Evolutionary conservation across 2,329 filamentous ascomycete species (phyloP).

Genomic region (Fusarium albosuccineum): DNA sequence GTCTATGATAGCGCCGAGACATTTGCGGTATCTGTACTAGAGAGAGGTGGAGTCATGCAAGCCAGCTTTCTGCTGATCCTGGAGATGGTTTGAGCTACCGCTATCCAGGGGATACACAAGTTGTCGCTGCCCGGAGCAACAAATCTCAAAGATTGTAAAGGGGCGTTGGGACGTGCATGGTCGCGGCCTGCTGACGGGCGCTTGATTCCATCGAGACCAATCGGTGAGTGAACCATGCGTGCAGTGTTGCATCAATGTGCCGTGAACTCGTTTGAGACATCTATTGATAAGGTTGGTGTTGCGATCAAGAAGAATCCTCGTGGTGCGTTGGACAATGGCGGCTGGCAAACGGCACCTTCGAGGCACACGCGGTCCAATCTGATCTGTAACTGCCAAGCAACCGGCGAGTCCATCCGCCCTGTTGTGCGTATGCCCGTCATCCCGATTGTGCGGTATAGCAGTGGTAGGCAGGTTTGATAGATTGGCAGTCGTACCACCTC

Average conservation of each 20-base stretch:
- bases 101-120: too few relatives aligned
- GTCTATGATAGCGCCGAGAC: too few relatives aligned
- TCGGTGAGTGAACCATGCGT: background rate
- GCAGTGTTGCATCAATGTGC: background rate
- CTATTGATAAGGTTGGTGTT: background rate
- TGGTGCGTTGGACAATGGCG: background rate
- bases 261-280: background rate
- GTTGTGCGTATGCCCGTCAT: background rate
- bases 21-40: too few relatives aligned
- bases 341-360: background rate
- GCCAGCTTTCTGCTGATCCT: too few relatives aligned
- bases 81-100: too few relatives aligned
- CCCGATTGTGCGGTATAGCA: background rate
- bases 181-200: too few relatives aligned
- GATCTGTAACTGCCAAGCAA: background rate
- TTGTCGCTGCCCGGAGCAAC: too few relatives aligned
- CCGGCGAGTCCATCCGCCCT: conserved; percentile 7
- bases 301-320: background rate
- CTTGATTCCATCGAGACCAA: background rate
- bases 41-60: too few relatives aligned
- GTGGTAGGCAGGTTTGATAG: background rate
- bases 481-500: conserved; percentile 34
- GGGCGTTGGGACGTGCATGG: too few relatives aligned
- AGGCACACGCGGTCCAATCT: background rate
- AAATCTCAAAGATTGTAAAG: too few relatives aligned